Evolutionary conservation across 2,329 filamentous ascomycete species (phyloP).

Genomic region (Fusarium clavum): DNA sequence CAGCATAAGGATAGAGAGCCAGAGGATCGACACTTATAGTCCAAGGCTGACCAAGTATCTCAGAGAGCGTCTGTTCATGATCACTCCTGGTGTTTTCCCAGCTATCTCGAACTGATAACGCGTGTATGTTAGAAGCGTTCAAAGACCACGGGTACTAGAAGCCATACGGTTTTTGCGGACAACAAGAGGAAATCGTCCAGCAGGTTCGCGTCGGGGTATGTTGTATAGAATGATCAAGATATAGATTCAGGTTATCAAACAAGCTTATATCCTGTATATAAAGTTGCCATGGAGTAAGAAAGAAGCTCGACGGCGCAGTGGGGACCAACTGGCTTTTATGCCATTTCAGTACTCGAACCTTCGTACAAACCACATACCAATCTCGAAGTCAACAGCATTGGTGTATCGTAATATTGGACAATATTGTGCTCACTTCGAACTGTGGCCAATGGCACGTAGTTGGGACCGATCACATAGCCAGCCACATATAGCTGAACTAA

Average conservation of each 20-base stretch:
- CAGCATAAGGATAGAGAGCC: constrained; percentile 61
- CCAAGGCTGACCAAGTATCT: constrained; percentile 61
- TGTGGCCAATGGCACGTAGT: constrained; percentile 1
- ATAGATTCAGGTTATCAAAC: too few relatives aligned
- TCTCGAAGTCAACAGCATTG: background rate
- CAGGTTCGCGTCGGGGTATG: constrained; percentile 55
- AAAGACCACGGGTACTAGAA: constrained; percentile 13
- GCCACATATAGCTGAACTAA: background rate
- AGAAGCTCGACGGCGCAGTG: background rate
- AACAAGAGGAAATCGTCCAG: constrained; percentile 63
- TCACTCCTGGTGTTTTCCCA: constrained; percentile 62
- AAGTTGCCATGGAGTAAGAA: background rate
- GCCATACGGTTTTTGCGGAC: constrained; percentile 62
- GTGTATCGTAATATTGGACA: constrained; percentile 1
- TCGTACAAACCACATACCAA: constrained; percentile 15
- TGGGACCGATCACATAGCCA: background rate
- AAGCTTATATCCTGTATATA: background rate
- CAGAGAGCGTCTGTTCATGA: constrained; percentile 58
- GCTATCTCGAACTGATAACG: constrained; percentile 60
- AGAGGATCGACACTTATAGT: constrained; percentile 61
- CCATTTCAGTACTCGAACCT: background rate
- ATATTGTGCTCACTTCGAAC: background rate
- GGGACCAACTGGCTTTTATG: constrained; percentile 22
- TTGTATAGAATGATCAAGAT: background rate
- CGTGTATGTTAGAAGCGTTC: background rate